Percentiles rank a stretch among this genome's conserved stretches.
These are phyloP conservation scores for Hansenula anomala DNA, from an alignment of 1,139 yeast species.

Conservation along the genomic window DNA sequence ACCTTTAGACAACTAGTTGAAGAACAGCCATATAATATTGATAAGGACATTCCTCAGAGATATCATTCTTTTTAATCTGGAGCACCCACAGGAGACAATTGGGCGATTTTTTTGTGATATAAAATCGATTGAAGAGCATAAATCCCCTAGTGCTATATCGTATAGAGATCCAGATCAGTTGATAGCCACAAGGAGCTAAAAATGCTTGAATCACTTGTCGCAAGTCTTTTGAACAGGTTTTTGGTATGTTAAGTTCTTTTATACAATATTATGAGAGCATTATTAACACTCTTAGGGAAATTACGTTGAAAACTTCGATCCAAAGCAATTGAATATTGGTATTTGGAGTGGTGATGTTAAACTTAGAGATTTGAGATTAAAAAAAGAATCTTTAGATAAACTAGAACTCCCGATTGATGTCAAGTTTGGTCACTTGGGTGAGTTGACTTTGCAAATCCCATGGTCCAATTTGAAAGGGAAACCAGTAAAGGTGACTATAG, in stretches of 20 bases:
- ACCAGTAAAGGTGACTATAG: constrained; percentile 88
- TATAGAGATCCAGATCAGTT: too few species aligned
- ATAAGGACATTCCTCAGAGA: too few species aligned
- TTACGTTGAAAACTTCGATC: constrained; percentile 92
- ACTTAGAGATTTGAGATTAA: constrained; percentile 67
- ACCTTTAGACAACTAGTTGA: neutral
- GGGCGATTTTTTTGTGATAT: too few species aligned
- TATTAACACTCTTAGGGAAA: constrained; percentile 44
- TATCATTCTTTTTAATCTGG: too few species aligned
- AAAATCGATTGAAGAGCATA: too few species aligned
- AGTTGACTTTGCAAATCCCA: constrained; percentile 85
- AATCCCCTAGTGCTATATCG: too few species aligned
- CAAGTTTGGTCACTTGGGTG: constrained; percentile 88
- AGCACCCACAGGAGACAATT: too few species aligned
- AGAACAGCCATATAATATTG: too few species aligned
- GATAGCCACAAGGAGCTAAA: too few species aligned
- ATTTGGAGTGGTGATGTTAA: constrained; percentile 98
- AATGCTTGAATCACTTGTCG: constrained; percentile 51
- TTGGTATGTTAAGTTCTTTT: too few species aligned
- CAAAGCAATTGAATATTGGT: constrained; percentile 89
- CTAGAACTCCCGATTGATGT: constrained; percentile 84
- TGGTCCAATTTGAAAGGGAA: constrained; percentile 94
- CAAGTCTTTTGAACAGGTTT: constrained; percentile 41
- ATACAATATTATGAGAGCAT: too few species aligned
- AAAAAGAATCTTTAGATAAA: constrained; percentile 72